Percentiles rank a stretch among this genome's conserved stretches.
Conservation (phyloP, 2,329 filamentous ascomycete genomes). For the Hypoxylon sp. region DNA sequence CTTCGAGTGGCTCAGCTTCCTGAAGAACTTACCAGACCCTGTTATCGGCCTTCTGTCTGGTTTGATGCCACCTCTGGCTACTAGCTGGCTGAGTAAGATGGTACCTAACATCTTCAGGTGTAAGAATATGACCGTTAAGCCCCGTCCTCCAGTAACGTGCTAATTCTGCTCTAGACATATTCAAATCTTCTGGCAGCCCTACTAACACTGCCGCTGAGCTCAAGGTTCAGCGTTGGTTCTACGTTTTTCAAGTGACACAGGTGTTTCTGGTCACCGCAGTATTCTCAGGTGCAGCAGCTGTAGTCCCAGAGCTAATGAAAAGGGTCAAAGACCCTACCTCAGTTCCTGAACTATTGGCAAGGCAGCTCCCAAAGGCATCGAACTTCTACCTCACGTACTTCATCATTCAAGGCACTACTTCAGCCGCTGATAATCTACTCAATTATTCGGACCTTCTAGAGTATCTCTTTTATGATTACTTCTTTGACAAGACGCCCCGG, state of each 20-base stretch:
- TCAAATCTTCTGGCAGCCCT: constrained; percentile 78
- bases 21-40: constrained; percentile 75
- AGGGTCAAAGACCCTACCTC: constrained; percentile 50
- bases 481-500: constrained; percentile 79
- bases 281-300: constrained; percentile 70
- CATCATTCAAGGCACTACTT: constrained; percentile 79
- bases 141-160: background rate
- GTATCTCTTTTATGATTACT: constrained; percentile 73
- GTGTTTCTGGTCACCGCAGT: constrained; percentile 88
- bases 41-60: constrained; percentile 87
- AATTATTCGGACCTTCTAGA: constrained; percentile 73
- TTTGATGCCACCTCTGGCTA: constrained; percentile 82
- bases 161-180: constrained; percentile 67
- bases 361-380: constrained; percentile 76
- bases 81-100: constrained; percentile 86
- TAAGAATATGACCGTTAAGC: constrained; percentile 56
- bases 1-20: constrained; percentile 80
- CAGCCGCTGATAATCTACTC: constrained; percentile 76
- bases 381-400: constrained; percentile 88
- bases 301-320: constrained; percentile 49
- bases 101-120: constrained; percentile 83
- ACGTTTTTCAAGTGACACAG: constrained; percentile 84
- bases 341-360: constrained; percentile 68
- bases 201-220: constrained; percentile 81
- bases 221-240: constrained; percentile 84